Evolutionary conservation across 495 filamentous ascomycete species (phyloP).

Genomic region (Pseudomonodictys pantanalensis): DNA sequence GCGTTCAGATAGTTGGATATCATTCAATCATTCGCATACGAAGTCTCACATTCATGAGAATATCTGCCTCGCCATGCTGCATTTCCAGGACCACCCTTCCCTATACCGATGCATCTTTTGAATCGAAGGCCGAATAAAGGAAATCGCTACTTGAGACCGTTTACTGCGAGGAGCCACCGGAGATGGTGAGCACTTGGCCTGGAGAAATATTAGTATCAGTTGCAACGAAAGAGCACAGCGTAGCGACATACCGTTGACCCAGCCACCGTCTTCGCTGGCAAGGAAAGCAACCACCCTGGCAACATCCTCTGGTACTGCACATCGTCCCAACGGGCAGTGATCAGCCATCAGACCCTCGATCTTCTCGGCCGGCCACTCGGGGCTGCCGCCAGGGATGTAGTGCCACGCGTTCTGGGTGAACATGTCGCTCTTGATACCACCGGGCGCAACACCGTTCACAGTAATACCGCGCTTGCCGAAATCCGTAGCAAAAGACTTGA

Average conservation of each 20-base stretch:
- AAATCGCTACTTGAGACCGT: not conserved
- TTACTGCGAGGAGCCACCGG: conserved; percentile 45
- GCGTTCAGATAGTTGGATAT: no score
- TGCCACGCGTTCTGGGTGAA: conserved; percentile 64
- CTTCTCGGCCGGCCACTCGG: conserved; percentile 43
- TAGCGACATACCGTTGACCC: conserved; percentile 56
- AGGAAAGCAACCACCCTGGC: conserved; percentile 58
- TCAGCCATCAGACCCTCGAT: conserved; percentile 46
- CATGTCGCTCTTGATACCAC: conserved; percentile 80
- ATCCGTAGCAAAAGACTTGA: conserved; percentile 69
- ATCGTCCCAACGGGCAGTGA: conserved; percentile 52
- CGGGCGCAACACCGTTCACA: conserved; percentile 72
- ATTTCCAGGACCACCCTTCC: no score
- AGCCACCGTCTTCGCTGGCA: conserved; percentile 55
- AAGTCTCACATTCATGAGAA: no score
- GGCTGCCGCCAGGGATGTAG: conserved; percentile 50
- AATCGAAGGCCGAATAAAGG: not conserved
- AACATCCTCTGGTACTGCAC: conserved; percentile 57
- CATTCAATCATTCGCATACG: no score
- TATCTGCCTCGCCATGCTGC: no score
- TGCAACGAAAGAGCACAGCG: not conserved
- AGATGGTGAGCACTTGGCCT: conserved; percentile 48
- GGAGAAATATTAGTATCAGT: not conserved
- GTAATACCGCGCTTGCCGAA: conserved; percentile 71
- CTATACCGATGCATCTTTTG: not conserved